Evolutionary conservation across 1,284 basidiomycete genomes (phyloP), one percentile per base, ranked within the genome.

Genomic region (Tilletia indica): DNA sequence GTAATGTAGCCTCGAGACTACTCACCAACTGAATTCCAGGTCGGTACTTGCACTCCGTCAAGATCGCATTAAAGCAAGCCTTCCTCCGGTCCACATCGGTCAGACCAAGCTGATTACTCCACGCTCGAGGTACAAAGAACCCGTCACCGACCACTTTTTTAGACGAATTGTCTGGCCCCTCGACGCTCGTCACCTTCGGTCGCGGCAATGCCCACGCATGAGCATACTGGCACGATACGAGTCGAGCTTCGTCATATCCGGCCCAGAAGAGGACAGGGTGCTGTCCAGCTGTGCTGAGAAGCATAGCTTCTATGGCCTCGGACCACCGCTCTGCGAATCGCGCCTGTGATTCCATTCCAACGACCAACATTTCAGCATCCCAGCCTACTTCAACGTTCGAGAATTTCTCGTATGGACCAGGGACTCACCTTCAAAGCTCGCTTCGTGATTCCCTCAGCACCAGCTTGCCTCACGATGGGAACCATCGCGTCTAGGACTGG

Each of bases 11-110:
- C 25, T 31, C 16, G 6, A 34, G 19, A 16, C 38, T 8, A 64
- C 61, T 64, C 61, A 64, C 61, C 61, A 64, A 21, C 16, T 5
- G 38, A 9, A 12, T 64, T 4, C 61, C 61, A 11, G 61, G 61
- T 19, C 61, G 61, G 36, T 64, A 38, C 61, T 64, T 64, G 61
- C 61, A 64, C 12, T 64, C 61, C 0, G 61, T 38, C 34, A 64
- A 19, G 31, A 64, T 12, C 34, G 34, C 61, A 16, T 64, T 34
- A 14, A 64, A 38, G 38, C 61, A 64, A 5, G 34, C 34, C 61
- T 42, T 38, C 19, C 61, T 34, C 38, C 34, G 31, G 1, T 64
- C 61, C 3, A 3, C 1, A 12, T 38, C 36, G 12, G 19, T 36
- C 36, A 6, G 14, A 21, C 61, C 61, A 16, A 64, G 36, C 34